Evolutionary conservation across 2,329 filamentous ascomycete species (phyloP).

Genomic region (Pezicula carpinea): DNA sequence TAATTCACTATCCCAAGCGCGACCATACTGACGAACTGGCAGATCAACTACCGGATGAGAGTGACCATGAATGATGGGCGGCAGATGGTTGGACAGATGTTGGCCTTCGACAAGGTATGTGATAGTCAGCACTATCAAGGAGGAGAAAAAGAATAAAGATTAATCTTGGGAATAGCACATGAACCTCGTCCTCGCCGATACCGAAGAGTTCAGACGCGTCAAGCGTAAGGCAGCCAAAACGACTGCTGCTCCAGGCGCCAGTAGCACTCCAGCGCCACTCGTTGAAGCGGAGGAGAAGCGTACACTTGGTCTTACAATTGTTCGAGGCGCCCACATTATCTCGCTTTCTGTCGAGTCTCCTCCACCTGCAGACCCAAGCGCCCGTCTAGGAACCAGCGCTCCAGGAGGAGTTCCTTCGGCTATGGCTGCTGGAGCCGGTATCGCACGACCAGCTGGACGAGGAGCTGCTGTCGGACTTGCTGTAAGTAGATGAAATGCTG

Average conservation of each 20-base stretch:
- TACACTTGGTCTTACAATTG: constrained; percentile 89
- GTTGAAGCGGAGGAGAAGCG: constrained; percentile 95
- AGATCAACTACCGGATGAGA: constrained; percentile 99
- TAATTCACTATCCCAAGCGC: background rate
- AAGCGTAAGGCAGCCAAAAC: constrained; percentile 79
- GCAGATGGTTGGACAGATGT: constrained; percentile 96
- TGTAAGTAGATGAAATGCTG: constrained; percentile 39
- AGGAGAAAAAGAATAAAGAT: no score
- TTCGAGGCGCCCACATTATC: constrained; percentile 91
- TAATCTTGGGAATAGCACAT: constrained; percentile 69
- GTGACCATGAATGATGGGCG: constrained; percentile 92
- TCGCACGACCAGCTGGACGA: constrained; percentile 85
- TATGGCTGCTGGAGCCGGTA: constrained; percentile 78
- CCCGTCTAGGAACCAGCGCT: constrained; percentile 75
- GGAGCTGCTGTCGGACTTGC: constrained; percentile 79
- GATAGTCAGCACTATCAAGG: no score
- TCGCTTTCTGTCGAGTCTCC: constrained; percentile 94
- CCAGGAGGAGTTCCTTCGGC: constrained; percentile 61
- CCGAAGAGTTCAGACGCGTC: constrained; percentile 92
- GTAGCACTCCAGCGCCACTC: constrained; percentile 57
- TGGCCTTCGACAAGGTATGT: constrained; percentile 91
- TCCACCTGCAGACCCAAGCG: constrained; percentile 87
- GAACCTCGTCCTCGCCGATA: constrained; percentile 98
- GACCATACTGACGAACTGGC: constrained; percentile 18
- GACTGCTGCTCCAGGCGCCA: constrained; percentile 47